phyloP scores from a whole-genome alignment of 2,329 filamentous ascomycete genomes.

The Emergomyces orientalis region DNA sequence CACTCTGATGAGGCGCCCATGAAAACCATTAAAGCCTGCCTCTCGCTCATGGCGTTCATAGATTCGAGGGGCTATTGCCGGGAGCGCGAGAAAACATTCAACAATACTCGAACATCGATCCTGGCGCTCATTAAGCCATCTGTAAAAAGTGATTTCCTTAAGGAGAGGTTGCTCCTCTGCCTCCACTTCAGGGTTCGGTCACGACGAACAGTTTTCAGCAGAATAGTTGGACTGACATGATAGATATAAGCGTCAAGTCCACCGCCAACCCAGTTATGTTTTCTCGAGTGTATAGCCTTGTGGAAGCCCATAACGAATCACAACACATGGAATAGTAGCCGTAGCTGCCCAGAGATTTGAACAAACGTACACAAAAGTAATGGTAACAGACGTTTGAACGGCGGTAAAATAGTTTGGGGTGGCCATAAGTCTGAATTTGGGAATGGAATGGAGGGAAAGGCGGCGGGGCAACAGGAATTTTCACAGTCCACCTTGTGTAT shows the following conservation, averaged over 20 bases:
- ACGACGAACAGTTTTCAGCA: neutral
- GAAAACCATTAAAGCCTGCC: neutral
- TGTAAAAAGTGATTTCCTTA: constrained; percentile 12
- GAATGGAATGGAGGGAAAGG: no score
- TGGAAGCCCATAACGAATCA: no score
- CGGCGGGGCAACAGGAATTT: no score
- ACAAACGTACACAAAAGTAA: no score
- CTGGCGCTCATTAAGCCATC: constrained; percentile 9
- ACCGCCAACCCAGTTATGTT: neutral
- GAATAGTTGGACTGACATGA: neutral
- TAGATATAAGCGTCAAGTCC: neutral
- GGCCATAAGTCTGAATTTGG: no score
- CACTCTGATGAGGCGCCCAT: neutral
- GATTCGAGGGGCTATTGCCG: constrained; percentile 6
- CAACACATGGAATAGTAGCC: no score
- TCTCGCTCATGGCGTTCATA: neutral
- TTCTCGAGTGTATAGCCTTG: neutral
- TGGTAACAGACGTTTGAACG: no score
- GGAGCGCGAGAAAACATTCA: constrained; percentile 10
- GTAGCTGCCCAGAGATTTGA: no score
- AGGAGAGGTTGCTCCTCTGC: neutral
- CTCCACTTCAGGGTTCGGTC: neutral
- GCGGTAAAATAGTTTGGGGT: no score
- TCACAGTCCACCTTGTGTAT: no score
- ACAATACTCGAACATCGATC: constrained; percentile 12